Conservation (phyloP, 2,329 filamentous ascomycete genomes). For the Scedosporium dehoogii region DNA sequence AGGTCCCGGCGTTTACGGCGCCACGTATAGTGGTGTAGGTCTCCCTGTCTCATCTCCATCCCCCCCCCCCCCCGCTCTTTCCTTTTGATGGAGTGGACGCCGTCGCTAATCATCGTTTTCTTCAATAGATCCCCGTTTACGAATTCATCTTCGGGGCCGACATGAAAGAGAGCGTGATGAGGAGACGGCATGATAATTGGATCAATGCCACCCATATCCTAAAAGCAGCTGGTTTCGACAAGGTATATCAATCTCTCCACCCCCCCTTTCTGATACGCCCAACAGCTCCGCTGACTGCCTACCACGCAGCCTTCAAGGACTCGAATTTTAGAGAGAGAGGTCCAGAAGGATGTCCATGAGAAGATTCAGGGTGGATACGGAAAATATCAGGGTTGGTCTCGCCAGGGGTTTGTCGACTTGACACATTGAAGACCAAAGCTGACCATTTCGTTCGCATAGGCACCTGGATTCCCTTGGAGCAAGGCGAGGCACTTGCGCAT, state of each 20-base stretch:
- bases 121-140: conserved; percentile 75
- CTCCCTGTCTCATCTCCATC: neutral
- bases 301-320: conserved; percentile 62
- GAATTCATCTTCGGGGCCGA: conserved; percentile 81
- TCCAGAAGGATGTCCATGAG: conserved; percentile 92
- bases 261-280: neutral
- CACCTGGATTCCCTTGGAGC: conserved; percentile 87
- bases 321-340: conserved; percentile 88
- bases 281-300: neutral
- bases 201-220: conserved; percentile 99
- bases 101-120: conserved; percentile 3
- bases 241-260: conserved; percentile 25
- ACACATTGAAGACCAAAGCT: neutral
- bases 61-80: no score
- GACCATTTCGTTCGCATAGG: conserved; percentile 35
- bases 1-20: conserved; percentile 50
- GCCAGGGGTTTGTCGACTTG: neutral
- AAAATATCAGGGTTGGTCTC: conserved; percentile 76
- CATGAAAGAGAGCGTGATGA: conserved; percentile 84
- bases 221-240: conserved; percentile 95
- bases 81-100: no score
- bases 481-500: conserved; percentile 71
- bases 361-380: conserved; percentile 98
- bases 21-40: conserved; percentile 60
- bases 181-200: conserved; percentile 86